Evolutionary conservation across 192 early-diverging fungal genomes (phyloP), one percentile per base, ranked within the genome.

Genomic region (Coemansia sp.): DNA sequence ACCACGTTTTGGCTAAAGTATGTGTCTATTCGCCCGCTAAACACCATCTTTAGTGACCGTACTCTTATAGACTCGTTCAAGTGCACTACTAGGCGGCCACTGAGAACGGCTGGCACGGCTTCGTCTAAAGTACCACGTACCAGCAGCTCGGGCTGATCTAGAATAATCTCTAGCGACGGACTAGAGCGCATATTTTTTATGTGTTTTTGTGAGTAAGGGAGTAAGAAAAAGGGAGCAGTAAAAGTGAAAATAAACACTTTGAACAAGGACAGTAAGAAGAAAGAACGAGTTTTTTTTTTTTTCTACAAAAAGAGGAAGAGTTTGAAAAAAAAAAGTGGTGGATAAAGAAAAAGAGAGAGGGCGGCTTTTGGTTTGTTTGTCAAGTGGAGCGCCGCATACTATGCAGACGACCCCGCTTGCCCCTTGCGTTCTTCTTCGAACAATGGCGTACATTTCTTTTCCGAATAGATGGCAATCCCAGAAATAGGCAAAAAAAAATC

Each of bases 41-140:
- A 85, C 12, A 59, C 57, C 3, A 91, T 63, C 36, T 41, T 67
- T 40, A 91, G 81, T 5, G 85, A 79, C 13, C 80, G 85, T 20
- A 89, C 68, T 16, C 86, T 84, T 10, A 79, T 79, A 0, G 79
- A 33, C 46, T 91, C 87, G 31, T 64, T 52, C 15, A 88, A 46
- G 40, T 75, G 78, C 24, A 89, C 66, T 7, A 81, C 60, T 20
- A 91, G 68, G 12, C 84, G 72, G 4, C 89, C 89, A 63, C 86
- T 78, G 16, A 90, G 65, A n/a, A 89, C 55, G 60, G 68, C 63
- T 5, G 79, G 63, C 60, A 74, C 34, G 10, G 79, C 79, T 42
- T 81, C 79, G 67, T 81, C 79, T 38, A 76, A 73, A 11, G 79
- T 70, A 24, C 79, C 79, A 24, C 79, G 79, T 6, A 81, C 68